Evolutionary conservation across 2,329 filamentous ascomycete genomes (phyloP), one percentile per base, ranked within the genome.

Genomic region (Phaeomoniella chlamydospora): DNA sequence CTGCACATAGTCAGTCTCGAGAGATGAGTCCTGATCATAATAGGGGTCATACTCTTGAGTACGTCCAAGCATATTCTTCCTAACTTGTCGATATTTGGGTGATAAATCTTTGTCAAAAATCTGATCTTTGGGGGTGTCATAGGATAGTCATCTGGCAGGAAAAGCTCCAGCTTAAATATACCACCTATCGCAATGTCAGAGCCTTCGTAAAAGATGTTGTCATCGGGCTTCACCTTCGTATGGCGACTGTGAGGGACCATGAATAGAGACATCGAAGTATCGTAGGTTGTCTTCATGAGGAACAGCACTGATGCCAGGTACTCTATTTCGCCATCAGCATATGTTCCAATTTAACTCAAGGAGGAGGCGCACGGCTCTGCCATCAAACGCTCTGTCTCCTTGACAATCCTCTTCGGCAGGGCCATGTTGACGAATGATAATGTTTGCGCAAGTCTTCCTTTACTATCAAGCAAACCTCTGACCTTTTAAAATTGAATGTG

Each of bases 111-210:
- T 49, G 92, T 98, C 35, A 98, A 70, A 62, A 98, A 98, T 37
- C 90, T 83, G 54, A 98, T 94, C 69, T 94, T 94, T 32, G 90
- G 90, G 37, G 90, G 88, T 19, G 86, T 94, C 90, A 98, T 98
- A 30, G 90, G 90, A 58, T 98, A 98, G 65, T 98, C 90, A 53
- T 98, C 90, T 31, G 92, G 92, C 15, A 98, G 72, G 59, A 98
- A 98, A 14, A 98, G 76, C 61, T 98, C 90, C 42, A 96, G 80
- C 61, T 92, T 88, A 70, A 98, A 98, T 44, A 94, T 72, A 34
- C 92, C 90, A 43, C 73, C 76, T 76, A 51, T 35, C 34, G 13
- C 13, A 12, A 4, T 34, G 14, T 47, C 12, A 34, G 16, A 9
- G 14, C 10, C 10, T 4, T 32, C 32, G 46, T 9, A 42, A 37